Conservation (phyloP, 805 yeast species). For the Ogataea allantospora region DNA sequence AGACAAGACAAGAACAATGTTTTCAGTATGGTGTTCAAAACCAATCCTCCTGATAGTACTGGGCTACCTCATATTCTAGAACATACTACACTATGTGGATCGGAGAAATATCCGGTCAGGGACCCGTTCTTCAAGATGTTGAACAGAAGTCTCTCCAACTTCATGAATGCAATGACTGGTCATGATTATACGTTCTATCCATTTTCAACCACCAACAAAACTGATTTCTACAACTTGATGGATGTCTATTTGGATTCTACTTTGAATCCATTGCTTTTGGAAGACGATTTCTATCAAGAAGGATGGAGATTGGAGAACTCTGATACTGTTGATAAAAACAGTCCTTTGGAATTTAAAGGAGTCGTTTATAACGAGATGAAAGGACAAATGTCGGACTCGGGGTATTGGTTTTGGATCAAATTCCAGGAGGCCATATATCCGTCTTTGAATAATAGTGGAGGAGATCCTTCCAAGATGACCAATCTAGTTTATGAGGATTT, state of each 20-base stretch:
- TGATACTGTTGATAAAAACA: constrained; percentile 49
- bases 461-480: constrained; percentile 84
- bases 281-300: constrained; percentile 87
- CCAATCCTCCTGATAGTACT: constrained; percentile 91
- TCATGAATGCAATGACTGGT: constrained; percentile 99
- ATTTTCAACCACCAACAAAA: constrained; percentile 86
- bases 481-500: constrained; percentile 71
- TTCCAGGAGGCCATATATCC: constrained; percentile 85
- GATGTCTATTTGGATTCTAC: constrained; percentile 88
- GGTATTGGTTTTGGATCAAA: constrained; percentile 80
- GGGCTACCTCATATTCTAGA: constrained; percentile 97
- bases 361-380: constrained; percentile 99
- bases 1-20: constrained; percentile 83
- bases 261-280: constrained; percentile 71
- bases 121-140: constrained; percentile 98
- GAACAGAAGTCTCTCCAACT: constrained; percentile 88
- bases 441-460: constrained; percentile 85
- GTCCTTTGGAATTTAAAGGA: constrained; percentile 81
- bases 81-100: constrained; percentile 95
- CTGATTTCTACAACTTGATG: constrained; percentile 80
- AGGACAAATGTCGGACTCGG: constrained; percentile 89
- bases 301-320: constrained; percentile 95
- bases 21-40: constrained; percentile 84
- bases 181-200: constrained; percentile 95
- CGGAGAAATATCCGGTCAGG: constrained; percentile 84